Conservation (phyloP, 2,329 filamentous ascomycete species). For the Elsinoe australis region DNA sequence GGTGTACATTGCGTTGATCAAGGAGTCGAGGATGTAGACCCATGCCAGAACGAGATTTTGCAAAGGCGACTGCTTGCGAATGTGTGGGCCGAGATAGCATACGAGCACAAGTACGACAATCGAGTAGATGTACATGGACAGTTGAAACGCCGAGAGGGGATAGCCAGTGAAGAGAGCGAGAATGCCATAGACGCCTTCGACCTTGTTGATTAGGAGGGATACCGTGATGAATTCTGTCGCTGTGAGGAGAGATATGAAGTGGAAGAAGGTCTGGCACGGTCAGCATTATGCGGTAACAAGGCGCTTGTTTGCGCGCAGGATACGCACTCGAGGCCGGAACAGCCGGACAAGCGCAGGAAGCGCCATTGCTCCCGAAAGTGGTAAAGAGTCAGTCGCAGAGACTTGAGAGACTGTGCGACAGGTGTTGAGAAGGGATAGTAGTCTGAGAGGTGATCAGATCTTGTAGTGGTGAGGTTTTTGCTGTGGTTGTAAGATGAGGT, state of each 20-base stretch:
- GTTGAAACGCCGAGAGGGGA: slow-evolving; percentile 70
- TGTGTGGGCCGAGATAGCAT: slow-evolving; percentile 66
- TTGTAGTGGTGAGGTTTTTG: neutral
- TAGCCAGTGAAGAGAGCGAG: slow-evolving; percentile 84
- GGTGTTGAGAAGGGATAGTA: neutral
- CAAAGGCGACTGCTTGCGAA: slow-evolving; percentile 69
- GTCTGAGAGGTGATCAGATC: neutral
- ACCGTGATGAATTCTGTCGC: slow-evolving; percentile 79
- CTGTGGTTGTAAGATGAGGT: neutral
- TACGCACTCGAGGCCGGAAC: slow-evolving; percentile 7
- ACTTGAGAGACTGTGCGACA: neutral
- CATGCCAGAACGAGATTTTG: slow-evolving; percentile 75
- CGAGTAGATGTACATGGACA: slow-evolving; percentile 88
- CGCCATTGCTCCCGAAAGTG: neutral
- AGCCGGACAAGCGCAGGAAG: slow-evolving; percentile 7
- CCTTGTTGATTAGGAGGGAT: slow-evolving; percentile 81
- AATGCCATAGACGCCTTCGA: slow-evolving; percentile 82
- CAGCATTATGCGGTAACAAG: too few species aligned
- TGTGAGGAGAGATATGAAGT: slow-evolving; percentile 76
- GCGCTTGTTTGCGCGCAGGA: too few species aligned
- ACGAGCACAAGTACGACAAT: slow-evolving; percentile 61
- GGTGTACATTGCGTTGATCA: slow-evolving; percentile 77
- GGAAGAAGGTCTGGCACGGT: slow-evolving; percentile 64
- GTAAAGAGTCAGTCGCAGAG: neutral
- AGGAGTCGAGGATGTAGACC: slow-evolving; percentile 74